phyloP scores from a whole-genome alignment of 176 grass and related monocot genomes.

The Triticum monococcum region DNA sequence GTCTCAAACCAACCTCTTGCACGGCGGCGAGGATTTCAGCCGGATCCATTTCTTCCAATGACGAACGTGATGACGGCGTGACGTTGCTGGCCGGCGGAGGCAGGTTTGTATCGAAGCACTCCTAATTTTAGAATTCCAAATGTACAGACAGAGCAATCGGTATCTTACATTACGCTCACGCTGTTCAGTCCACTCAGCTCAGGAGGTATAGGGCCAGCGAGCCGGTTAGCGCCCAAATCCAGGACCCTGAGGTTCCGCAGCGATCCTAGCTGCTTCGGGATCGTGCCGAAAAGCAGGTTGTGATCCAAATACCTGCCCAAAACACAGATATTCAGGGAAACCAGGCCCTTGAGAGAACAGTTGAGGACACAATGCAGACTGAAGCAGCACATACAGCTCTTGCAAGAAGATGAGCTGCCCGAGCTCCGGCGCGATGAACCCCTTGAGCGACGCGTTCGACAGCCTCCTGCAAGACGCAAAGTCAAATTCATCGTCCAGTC shows the following conservation, averaged over 20 bases:
- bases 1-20: no score
- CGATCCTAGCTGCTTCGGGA: conserved; percentile 66
- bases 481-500: not conserved
- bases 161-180: conserved; percentile 69
- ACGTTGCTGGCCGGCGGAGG: no score
- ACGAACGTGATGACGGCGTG: no score
- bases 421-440: conserved; percentile 75
- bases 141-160: not conserved
- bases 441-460: conserved; percentile 75
- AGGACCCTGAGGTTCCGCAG: conserved; percentile 70
- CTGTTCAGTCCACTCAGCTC: conserved; percentile 57
- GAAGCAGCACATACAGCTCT: conserved; percentile 61
- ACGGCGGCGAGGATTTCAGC: no score
- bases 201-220: conserved; percentile 76
- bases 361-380: not conserved
- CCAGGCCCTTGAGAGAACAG: not conserved
- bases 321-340: conserved; percentile 23
- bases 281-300: conserved; percentile 75
- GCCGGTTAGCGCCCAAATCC: conserved; percentile 78
- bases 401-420: conserved; percentile 65
- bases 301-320: conserved; percentile 77
- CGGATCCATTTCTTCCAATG: no score
- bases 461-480: conserved; percentile 57
- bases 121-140: not conserved
- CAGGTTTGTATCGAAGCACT: no score